Conservation (phyloP, 1,139 yeast genomes). For the Schwanniomyces etchellsii region DNA sequence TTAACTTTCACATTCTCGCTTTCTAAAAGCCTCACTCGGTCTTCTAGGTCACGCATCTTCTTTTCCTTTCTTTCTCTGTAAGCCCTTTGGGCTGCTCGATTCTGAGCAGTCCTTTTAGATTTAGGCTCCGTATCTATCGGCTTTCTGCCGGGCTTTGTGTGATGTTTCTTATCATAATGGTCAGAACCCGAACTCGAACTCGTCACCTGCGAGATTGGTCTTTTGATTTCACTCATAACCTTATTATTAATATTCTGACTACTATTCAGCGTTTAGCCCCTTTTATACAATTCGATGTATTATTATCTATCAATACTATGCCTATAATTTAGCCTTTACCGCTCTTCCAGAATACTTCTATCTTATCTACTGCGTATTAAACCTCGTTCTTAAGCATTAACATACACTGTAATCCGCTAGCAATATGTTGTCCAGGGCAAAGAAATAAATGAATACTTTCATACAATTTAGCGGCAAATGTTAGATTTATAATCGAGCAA, state of each 20-base stretch:
- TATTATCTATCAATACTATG: too few species aligned
- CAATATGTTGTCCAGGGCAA: too few species aligned
- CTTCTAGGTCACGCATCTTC: conserved; percentile 81
- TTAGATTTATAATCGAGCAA: too few species aligned
- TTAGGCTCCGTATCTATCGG: conserved; percentile 75
- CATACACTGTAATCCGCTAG: too few species aligned
- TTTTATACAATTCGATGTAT: too few species aligned
- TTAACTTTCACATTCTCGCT: conserved; percentile 57
- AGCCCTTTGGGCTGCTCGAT: conserved; percentile 96
- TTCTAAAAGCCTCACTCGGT: conserved; percentile 67
- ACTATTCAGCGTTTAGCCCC: too few species aligned
- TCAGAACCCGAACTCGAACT: conserved; percentile 12
- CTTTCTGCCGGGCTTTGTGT: conserved; percentile 54
- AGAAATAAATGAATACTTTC: too few species aligned
- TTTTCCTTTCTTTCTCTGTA: conserved; percentile 90
- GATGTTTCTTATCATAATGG: conserved; percentile 34
- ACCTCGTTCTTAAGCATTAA: too few species aligned
- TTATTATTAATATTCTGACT: neutral
- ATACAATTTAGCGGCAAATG: too few species aligned
- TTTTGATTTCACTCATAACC: conserved; percentile 32
- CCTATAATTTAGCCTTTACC: too few species aligned
- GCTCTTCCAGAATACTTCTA: too few species aligned
- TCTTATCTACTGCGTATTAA: too few species aligned
- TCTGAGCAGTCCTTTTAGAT: conserved; percentile 90
- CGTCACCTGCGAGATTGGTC: conserved; percentile 25